phyloP scores from a whole-genome alignment of 805 yeast species.

The Starmerella gropengiesseri region DNA sequence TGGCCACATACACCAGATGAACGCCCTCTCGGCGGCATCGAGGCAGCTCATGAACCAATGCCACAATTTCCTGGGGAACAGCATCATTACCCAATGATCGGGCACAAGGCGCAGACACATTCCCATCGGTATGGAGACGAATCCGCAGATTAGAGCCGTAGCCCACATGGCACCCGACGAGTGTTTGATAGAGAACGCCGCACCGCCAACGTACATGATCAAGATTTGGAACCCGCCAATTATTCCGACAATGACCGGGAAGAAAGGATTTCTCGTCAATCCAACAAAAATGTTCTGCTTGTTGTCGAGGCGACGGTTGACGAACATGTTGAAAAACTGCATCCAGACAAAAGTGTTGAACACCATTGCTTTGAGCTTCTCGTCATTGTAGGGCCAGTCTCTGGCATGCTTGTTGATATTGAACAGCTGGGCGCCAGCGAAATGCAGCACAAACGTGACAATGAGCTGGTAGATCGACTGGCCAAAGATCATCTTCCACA shows the following conservation, averaged over 20 bases:
- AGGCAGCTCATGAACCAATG: constrained; percentile 26
- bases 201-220: constrained; percentile 95
- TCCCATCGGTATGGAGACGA: constrained; percentile 73
- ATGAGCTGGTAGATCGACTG: constrained; percentile 70
- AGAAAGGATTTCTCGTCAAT: constrained; percentile 71
- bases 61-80: constrained; percentile 55
- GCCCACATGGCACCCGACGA: constrained; percentile 87
- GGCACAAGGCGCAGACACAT: constrained; percentile 67
- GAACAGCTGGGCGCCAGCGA: constrained; percentile 59
- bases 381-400: constrained; percentile 34
- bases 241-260: constrained; percentile 55
- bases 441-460: constrained; percentile 72
- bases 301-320: constrained; percentile 76
- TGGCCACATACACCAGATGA: constrained; percentile 23
- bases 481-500: constrained; percentile 98
- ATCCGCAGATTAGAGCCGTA: constrained; percentile 71
- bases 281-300: constrained; percentile 78
- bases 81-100: constrained; percentile 54
- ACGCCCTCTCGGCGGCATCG: constrained; percentile 20
- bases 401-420: constrained; percentile 19
- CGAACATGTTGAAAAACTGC: constrained; percentile 87
- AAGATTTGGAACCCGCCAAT: constrained; percentile 78
- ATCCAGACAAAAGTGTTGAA: constrained; percentile 97
- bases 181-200: constrained; percentile 73
- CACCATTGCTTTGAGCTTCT: constrained; percentile 66